Evolutionary conservation across 768 basidiomycete species (phyloP).

Genomic region (Cantharellus cinnabarinus): DNA sequence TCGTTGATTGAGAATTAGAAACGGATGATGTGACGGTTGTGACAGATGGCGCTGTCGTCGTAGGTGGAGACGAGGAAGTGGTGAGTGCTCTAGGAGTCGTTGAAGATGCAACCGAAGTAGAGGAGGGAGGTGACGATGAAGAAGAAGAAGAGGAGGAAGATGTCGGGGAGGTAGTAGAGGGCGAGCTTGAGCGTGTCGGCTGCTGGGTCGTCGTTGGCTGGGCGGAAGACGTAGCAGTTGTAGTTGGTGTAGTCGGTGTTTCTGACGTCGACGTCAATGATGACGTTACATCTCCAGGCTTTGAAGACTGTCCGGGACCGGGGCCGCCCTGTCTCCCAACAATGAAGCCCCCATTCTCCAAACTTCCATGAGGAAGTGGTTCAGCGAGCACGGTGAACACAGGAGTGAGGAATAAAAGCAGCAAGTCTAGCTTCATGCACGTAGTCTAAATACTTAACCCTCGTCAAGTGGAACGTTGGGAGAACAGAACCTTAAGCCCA

Average conservation of each 20-base stretch:
- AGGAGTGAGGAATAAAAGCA: no score
- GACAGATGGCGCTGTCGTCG: not conserved
- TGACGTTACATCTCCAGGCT: no score
- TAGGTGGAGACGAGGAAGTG: not conserved
- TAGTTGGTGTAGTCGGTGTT: conserved; percentile 10
- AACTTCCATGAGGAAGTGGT: no score
- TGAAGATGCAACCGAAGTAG: not conserved
- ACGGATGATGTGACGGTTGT: not conserved
- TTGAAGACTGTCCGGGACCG: no score
- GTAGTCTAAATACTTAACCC: no score
- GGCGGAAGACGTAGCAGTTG: conserved; percentile 13
- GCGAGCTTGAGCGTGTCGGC: conserved; percentile 15
- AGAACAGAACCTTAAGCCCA: no score
- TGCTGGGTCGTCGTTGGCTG: conserved; percentile 14
- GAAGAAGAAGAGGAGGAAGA: conserved; percentile 13
- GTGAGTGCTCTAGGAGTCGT: not conserved
- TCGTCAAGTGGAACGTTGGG: no score
- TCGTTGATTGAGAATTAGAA: not conserved
- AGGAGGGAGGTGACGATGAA: conserved; percentile 2
- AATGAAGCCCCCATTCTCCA: no score
- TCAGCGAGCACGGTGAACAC: no score
- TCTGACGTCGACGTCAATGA: no score
- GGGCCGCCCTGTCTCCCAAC: not conserved
- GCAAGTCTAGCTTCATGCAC: no score
- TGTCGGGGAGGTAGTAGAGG: conserved; percentile 15